Evolutionary conservation across 139 green algal species (phyloP).

Genomic region (Chlamydomonas sp.): DNA sequence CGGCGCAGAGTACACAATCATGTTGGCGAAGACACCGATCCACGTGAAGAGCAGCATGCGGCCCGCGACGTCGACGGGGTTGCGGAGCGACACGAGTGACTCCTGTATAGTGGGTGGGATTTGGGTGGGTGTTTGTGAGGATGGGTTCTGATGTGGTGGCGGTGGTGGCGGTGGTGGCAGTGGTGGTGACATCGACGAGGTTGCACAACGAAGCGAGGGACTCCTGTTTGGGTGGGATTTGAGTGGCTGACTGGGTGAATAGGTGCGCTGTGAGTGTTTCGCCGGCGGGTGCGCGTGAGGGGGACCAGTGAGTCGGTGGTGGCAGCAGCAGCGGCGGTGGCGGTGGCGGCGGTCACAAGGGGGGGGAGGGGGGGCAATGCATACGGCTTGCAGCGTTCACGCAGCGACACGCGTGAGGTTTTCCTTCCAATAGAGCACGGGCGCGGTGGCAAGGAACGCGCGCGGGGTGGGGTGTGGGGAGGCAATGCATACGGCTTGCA

Average conservation of each 20-base stretch:
- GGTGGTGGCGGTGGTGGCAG: constrained; percentile 1
- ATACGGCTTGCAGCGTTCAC: too few relatives aligned
- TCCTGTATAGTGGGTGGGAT: constrained; percentile 20
- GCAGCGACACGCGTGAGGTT: too few relatives aligned
- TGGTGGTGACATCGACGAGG: not conserved
- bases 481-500: too few relatives aligned
- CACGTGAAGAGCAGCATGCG: constrained; percentile 55
- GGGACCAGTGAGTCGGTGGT: too few relatives aligned
- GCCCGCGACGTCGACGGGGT: constrained; percentile 53
- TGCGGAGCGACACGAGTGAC: constrained; percentile 36
- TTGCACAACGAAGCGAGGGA: too few relatives aligned
- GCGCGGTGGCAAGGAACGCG: too few relatives aligned
- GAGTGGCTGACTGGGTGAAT: too few relatives aligned
- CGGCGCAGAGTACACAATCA: constrained; percentile 25
- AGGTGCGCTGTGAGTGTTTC: too few relatives aligned
- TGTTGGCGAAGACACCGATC: constrained; percentile 35
- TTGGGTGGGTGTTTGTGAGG: not conserved
- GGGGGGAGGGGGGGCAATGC: not conserved
- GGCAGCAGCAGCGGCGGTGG: not conserved
- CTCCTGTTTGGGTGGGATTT: too few relatives aligned
- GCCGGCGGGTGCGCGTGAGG: too few relatives aligned
- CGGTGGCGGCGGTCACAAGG: not conserved
- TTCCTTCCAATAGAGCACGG: too few relatives aligned
- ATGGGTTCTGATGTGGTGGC: constrained; percentile 9
- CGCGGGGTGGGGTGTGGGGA: too few relatives aligned